These are phyloP conservation scores for Sechiopsis laciniata DNA, from an alignment of 306 rosid species.

Conservation along the genomic window DNA sequence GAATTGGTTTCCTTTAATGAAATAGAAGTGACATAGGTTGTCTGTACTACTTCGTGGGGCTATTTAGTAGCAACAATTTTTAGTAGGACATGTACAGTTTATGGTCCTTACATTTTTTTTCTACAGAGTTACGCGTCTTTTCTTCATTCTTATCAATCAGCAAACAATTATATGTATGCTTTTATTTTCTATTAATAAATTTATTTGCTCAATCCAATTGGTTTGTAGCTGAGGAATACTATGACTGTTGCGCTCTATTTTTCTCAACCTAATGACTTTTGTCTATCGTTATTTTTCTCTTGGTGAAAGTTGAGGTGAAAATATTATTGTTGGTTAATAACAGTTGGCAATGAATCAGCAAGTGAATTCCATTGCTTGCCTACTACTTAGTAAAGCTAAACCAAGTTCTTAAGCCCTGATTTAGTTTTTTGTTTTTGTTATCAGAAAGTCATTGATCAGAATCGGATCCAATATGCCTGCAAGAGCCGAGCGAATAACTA, in stretches of 20 bases:
- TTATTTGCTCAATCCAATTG: slow-evolving; percentile 10
- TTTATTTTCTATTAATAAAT: neutral
- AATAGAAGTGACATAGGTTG: slow-evolving; percentile 33
- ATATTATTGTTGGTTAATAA: neutral
- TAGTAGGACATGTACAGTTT: slow-evolving; percentile 31
- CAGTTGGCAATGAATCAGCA: neutral
- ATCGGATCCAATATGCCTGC: slow-evolving; percentile 96
- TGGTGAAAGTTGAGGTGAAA: neutral
- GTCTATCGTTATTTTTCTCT: neutral
- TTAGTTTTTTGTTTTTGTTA: slow-evolving; percentile 18
- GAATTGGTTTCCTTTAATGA: slow-evolving; percentile 17
- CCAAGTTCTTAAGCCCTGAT: neutral
- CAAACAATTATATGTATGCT: neutral
- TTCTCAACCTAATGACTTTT: too few species aligned
- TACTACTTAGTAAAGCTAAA: too few species aligned
- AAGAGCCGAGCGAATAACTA: slow-evolving; percentile 75
- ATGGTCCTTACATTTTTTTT: slow-evolving; percentile 1
- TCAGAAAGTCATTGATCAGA: slow-evolving; percentile 81
- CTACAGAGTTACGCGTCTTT: neutral
- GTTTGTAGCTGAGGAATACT: neutral
- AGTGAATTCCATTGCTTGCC: neutral
- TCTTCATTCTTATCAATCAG: neutral
- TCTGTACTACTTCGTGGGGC: slow-evolving; percentile 24
- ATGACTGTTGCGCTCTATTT: too few species aligned
- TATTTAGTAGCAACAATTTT: slow-evolving; percentile 30